Conservation (phyloP, 2,329 filamentous ascomycete species). For the Penicillium sumatraense region DNA sequence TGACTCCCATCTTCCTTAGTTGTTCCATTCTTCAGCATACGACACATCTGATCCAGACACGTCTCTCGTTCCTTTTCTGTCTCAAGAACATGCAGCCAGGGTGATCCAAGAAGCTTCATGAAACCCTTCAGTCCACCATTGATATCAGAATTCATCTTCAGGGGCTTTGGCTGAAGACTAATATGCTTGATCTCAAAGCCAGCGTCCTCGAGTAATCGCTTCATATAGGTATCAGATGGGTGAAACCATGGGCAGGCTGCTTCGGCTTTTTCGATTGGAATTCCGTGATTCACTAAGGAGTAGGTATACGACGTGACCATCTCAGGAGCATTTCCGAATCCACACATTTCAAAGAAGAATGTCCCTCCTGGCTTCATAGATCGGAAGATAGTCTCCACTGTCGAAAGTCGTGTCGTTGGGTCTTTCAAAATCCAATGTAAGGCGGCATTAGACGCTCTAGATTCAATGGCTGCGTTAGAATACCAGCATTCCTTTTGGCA, state of each 20-base stretch:
- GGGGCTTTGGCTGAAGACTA: background rate
- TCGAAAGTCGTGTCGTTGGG: conserved; percentile 4
- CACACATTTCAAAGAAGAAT: conserved; percentile 14
- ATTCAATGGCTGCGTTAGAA: background rate
- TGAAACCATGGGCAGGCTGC: conserved; percentile 5
- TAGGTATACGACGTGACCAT: conserved; percentile 9
- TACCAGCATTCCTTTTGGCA: background rate
- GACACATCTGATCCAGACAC: conserved; percentile 1
- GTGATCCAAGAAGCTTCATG: conserved; percentile 1
- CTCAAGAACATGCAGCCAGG: conserved; percentile 7
- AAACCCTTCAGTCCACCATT: conserved; percentile 1
- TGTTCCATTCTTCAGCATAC: background rate
- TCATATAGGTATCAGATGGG: conserved; percentile 7
- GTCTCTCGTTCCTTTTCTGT: conserved; percentile 5
- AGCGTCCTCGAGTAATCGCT: background rate
- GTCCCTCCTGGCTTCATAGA: conserved; percentile 9
- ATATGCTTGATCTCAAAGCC: conserved; percentile 5
- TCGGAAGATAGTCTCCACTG: conserved; percentile 3
- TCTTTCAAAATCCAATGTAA: conserved; percentile 13
- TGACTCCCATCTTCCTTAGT: conserved; percentile 8
- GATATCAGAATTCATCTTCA: background rate
- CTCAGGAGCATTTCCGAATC: conserved; percentile 10
- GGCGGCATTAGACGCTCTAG: conserved; percentile 9
- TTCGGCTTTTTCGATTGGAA: conserved; percentile 7
- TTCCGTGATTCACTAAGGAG: conserved; percentile 7